Conservation (phyloP, 2,329 filamentous ascomycete genomes). For the Endoconidiophora polonica region DNA sequence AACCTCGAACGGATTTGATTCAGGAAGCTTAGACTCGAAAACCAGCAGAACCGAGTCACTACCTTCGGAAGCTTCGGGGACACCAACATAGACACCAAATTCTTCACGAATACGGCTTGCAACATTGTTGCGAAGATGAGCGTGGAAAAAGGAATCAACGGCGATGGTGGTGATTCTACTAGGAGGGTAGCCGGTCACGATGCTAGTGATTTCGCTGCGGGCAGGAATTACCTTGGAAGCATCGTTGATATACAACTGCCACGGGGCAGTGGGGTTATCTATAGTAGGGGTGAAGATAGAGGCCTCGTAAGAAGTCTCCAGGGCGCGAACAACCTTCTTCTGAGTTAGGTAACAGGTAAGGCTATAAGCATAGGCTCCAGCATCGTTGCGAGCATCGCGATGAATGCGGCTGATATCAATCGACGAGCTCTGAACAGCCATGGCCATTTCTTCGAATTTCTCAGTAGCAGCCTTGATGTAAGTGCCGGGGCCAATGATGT, state of each 20-base stretch:
- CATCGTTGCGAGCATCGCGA: constrained; percentile 52
- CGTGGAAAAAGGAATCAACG: constrained; percentile 66
- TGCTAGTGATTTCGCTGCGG: constrained; percentile 55
- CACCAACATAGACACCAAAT: constrained; percentile 56
- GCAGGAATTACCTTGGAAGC: constrained; percentile 67
- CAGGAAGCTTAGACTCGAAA: constrained; percentile 47
- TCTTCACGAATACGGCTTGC: constrained; percentile 47
- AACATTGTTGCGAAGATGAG: constrained; percentile 50
- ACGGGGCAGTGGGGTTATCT: constrained; percentile 53
- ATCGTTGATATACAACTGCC: constrained; percentile 79
- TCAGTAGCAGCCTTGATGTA: constrained; percentile 61
- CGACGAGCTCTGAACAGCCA: constrained; percentile 68
- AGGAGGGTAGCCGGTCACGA: constrained; percentile 59
- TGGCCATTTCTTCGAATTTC: constrained; percentile 74
- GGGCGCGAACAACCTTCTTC: constrained; percentile 61
- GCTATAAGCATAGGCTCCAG: constrained; percentile 64
- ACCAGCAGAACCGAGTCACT: constrained; percentile 53
- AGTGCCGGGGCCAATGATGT: constrained; percentile 64
- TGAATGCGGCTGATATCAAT: constrained; percentile 73
- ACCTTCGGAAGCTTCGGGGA: constrained; percentile 46
- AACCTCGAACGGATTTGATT: constrained; percentile 32
- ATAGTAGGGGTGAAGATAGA: constrained; percentile 68
- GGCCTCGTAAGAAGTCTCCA: constrained; percentile 68
- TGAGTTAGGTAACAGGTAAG: constrained; percentile 77
- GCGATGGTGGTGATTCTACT: constrained; percentile 48